A percentile compares a stretch with the other conserved stretches of the same genome.
These are phyloP conservation scores for Rugonectria rugulosa DNA, from an alignment of 2,329 filamentous ascomycete genomes.

Conservation along the genomic window DNA sequence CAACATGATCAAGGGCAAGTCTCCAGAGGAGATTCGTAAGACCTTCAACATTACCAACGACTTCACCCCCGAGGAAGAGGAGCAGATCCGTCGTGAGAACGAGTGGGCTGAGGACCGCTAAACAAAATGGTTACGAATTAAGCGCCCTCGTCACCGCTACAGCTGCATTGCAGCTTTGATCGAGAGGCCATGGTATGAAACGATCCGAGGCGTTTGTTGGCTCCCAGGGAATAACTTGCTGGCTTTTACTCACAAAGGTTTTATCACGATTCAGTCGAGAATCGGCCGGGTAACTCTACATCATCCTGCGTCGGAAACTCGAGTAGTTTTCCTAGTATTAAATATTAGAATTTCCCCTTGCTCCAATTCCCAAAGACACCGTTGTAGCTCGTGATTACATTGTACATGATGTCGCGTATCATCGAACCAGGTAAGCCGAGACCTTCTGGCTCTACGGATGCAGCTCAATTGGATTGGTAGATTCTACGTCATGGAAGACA, in stretches of 20 bases:
- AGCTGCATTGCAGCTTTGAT: background rate
- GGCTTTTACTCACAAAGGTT: constrained; percentile 27
- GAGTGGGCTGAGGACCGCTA: constrained; percentile 89
- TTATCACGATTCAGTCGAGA: constrained; percentile 19
- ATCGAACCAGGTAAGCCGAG: too few species aligned
- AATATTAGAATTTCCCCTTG: too few species aligned
- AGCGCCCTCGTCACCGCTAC: background rate
- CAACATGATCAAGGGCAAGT: constrained; percentile 99
- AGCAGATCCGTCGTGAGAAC: constrained; percentile 93
- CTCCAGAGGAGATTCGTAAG: constrained; percentile 98
- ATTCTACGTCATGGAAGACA: background rate
- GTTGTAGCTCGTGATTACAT: too few species aligned
- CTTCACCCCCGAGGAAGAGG: constrained; percentile 98
- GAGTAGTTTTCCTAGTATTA: too few species aligned
- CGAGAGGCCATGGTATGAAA: constrained; percentile 6
- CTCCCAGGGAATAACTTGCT: constrained; percentile 32
- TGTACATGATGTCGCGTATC: too few species aligned
- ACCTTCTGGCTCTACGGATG: too few species aligned
- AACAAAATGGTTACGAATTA: constrained; percentile 28
- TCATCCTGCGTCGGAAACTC: background rate
- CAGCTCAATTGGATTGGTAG: background rate
- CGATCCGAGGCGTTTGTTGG: constrained; percentile 36
- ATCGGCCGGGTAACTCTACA: constrained; percentile 12
- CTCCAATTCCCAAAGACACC: too few species aligned
- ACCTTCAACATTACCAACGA: constrained; percentile 99